Base-by-base conservation (phyloP, 805 yeast species). In the Suhomyces xylopsoci region DNA sequence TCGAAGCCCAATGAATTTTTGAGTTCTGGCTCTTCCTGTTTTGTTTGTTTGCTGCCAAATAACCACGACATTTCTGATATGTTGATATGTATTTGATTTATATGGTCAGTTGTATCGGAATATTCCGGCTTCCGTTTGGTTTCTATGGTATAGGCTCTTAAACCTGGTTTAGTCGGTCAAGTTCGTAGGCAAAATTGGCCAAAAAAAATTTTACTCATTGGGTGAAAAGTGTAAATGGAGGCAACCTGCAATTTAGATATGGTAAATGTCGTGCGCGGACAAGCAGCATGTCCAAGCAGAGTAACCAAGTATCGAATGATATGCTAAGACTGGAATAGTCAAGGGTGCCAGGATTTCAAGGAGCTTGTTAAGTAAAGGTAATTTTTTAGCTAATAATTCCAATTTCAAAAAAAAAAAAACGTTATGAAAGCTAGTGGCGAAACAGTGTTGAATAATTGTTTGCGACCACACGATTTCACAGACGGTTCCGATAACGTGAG, bases 1-100 rank as follows among this genome's bases (percentile, higher is more conserved):
- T 87, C 90, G 65, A 86, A 84, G 20, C 89, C 88, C 52, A 80
- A 72, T 30, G 73, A 61, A 55, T 66, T 63, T 53, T 62, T 66
- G 43, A 63, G 63, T 48, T 64, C 63, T 43, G 57, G 55, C 20
- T 62, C 56, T 44, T 66, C 62, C 52, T 60, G 54, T 62, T 59
- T 58, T 55, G 66, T 61, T 49, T 59, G 51, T 63, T 60, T 59
- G 49, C 76, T 72, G 58, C 82, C 82, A 57, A 79, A 78, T 65
- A 78, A 62, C 84, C 84, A 80, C 54, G 81, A 77, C 81, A 77
- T 77, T 26, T 42, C 19, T 25, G 17, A n/a, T 43, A 25, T 43
- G 4, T 41, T 14, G 20, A 26, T 25, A 26, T 44, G 15, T 42
- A 10, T 17, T 38, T 38, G n/a, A 10, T 38, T 17, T 17, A 5